Percentiles rank a stretch among this genome's conserved stretches.
phyloP scores from a whole-genome alignment of 2,329 filamentous ascomycete species.

The Aspergillus puulaauensis region DNA sequence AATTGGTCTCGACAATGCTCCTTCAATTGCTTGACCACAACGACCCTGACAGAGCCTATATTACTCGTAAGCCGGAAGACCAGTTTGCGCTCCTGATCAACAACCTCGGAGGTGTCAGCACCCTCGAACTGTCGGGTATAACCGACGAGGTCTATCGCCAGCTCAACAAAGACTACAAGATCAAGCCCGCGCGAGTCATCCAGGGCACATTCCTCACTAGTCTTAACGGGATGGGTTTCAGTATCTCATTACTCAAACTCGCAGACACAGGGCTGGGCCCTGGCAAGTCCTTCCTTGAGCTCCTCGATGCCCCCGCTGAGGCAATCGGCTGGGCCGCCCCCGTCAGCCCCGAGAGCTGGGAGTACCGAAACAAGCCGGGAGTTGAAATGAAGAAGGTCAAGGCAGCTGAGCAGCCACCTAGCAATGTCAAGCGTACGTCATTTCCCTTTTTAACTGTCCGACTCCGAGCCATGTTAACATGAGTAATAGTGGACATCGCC shows the following conservation, averaged over 20 bases:
- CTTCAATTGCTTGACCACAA: slow-evolving; percentile 61
- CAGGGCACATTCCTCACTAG: slow-evolving; percentile 71
- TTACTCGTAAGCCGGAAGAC: slow-evolving; percentile 57
- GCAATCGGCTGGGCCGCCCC: slow-evolving; percentile 67
- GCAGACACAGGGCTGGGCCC: slow-evolving; percentile 57
- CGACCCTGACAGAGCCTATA: slow-evolving; percentile 64
- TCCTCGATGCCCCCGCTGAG: slow-evolving; percentile 67
- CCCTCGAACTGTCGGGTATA: slow-evolving; percentile 66
- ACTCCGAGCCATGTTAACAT: slow-evolving; percentile 10
- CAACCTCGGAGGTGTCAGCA: slow-evolving; percentile 68
- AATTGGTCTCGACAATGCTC: slow-evolving; percentile 62
- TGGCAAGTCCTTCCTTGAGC: slow-evolving; percentile 59
- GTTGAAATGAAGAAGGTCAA: slow-evolving; percentile 43
- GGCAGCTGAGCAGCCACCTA: slow-evolving; percentile 49
- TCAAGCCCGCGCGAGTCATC: slow-evolving; percentile 62
- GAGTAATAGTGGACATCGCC: slow-evolving; percentile 48
- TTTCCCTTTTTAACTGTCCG: not conserved
- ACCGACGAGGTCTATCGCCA: slow-evolving; percentile 65
- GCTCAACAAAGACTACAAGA: slow-evolving; percentile 57
- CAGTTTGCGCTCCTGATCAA: slow-evolving; percentile 66
- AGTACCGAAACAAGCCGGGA: slow-evolving; percentile 42
- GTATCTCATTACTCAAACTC: slow-evolving; percentile 64
- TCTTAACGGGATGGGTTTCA: slow-evolving; percentile 70
- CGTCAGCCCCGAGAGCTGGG: slow-evolving; percentile 60
- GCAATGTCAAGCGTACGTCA: slow-evolving; percentile 52